Evolutionary conservation across 371 early-diverging fungal species (phyloP), one percentile per base, ranked within the genome.

Genomic region (Rhizopus arrhizus): DNA sequence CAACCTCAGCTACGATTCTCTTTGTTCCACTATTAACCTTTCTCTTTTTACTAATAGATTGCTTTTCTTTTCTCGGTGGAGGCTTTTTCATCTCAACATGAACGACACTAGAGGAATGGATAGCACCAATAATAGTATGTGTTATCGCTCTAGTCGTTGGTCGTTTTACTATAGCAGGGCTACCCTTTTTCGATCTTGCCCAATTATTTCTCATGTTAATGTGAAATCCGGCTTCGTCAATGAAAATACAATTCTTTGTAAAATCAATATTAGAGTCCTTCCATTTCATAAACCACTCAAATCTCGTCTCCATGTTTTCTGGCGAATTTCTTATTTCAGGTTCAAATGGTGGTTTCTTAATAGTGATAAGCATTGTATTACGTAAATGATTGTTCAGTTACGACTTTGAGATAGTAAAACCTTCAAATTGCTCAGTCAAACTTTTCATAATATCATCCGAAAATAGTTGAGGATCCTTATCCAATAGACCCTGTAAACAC

Each of bases 51-150:
- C 55, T 43, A 31, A 32, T 40, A 31, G 43, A 54, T 54, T 54
- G 29, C 58, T 58, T 50, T 58, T 50, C 38, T 58, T 49, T 58
- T 58, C 32, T 57, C 0, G 34, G 56, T n/a, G 56, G 46, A 34
- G 45, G 56, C 32, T 56, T 56, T 56, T 56, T 56, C 46, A 56
- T 56, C 32, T 33, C 56, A 35, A 45, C 47, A 56, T 56, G 56
- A 56, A 56, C 35, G 6, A 56, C 46, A 56, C 56, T 34, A 33
- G 47, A 45, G 0, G 46, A 46, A 34, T 46, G 56, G 13, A 55
- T 55, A 55, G 56, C 56, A 43, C 56, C 56, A 32, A 55, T 55
- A 42, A 55, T 43, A 15, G 56, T 43, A 33, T 55, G 56, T 22
- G 57, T 36, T 53, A 38, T 38, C 40, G 53, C 40, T 36, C 53